Conservation (phyloP, 1,284 basidiomycete species). For the Apiotrichum siamense region DNA sequence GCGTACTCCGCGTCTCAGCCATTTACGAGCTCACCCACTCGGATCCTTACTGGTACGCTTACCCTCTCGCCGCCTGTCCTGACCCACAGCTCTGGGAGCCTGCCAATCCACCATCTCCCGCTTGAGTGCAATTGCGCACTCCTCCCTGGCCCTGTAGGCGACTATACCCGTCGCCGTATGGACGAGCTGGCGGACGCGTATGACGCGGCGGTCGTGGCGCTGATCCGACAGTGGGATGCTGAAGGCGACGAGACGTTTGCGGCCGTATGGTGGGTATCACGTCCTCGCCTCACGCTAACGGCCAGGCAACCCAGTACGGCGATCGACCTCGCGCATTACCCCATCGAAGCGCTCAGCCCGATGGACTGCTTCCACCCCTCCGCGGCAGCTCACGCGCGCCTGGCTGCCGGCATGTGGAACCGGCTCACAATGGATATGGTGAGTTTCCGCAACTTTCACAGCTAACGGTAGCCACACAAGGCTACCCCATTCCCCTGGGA, state of each 20-base stretch:
- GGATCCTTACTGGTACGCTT: slow-evolving; percentile 39
- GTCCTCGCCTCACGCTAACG: slow-evolving; percentile 2
- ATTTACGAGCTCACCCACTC: slow-evolving; percentile 41
- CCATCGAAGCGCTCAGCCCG: slow-evolving; percentile 42
- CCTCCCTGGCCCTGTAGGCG: slow-evolving; percentile 38
- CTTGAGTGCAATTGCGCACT: slow-evolving; percentile 43
- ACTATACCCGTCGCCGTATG: slow-evolving; percentile 42
- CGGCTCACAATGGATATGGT: slow-evolving; percentile 23
- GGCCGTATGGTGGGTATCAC: slow-evolving; percentile 27
- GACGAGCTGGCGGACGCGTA: slow-evolving; percentile 42
- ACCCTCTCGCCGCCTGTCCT: neutral
- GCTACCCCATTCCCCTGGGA: slow-evolving; percentile 38
- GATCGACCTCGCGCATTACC: slow-evolving; percentile 42
- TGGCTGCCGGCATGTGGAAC: slow-evolving; percentile 48
- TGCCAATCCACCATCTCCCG: slow-evolving; percentile 33
- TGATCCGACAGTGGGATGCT: slow-evolving; percentile 37
- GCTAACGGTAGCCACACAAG: slow-evolving; percentile 27
- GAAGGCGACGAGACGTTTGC: slow-evolving; percentile 35
- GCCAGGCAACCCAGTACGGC: slow-evolving; percentile 44
- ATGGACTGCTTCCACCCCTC: slow-evolving; percentile 49
- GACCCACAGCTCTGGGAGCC: slow-evolving; percentile 21
- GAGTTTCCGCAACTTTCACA: fast-evolving
- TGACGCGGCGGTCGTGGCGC: slow-evolving; percentile 35
- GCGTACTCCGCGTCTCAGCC: slow-evolving; percentile 41
- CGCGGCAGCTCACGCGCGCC: slow-evolving; percentile 38